Base-by-base conservation (phyloP, 2,329 filamentous ascomycete genomes). In the Didymella pomorum region DNA sequence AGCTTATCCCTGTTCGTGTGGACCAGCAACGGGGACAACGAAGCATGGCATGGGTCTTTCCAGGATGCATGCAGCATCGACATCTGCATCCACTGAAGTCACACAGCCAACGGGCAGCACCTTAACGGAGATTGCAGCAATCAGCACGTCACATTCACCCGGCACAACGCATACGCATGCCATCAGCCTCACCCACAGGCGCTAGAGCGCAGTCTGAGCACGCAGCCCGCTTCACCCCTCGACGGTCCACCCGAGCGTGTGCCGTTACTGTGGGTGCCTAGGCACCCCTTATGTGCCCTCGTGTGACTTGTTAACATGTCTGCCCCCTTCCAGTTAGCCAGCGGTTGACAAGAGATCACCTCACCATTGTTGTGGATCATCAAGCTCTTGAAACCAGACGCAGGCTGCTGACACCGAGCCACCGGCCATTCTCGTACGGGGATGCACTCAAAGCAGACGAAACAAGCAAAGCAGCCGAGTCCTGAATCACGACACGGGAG, bases 61-160 rank as follows among this genome's bases (percentile, higher is more conserved):
- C 60, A 65, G 63, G 57, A 55, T 58, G 61, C 58, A 65, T 65
- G 67, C 70, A 68, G 67, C 60, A 69, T 67, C 65, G 62, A 68
- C 51, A 58, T 62, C 55, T 67, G 65, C 65, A 62, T 58, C 62
- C 44, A 52, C 61, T 52, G 56, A 51, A 62, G 67, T 68, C 63
- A 65, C 64, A 70, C 69, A 64, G 58, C 65, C 71, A 75, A 74
- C 70, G 67, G 56, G 71, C 66, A 64, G 60, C 61, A 58, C 61
- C 49, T 60, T 58, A 44, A 65, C 71, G 66, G 72, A 74, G 64
- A 74, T 74, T 75, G 71, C 70, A 65, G 64, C 71, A 70, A 69
- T 70, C 68, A 67, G 64, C 61, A 55, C 57, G 52, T 52, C 51
- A 58, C 63, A 63, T 66, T 61, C 65, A 61, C 54, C 55, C 63